Conservation (phyloP, 352 stramenopile genomes). For the Bremia lactucae region DNA sequence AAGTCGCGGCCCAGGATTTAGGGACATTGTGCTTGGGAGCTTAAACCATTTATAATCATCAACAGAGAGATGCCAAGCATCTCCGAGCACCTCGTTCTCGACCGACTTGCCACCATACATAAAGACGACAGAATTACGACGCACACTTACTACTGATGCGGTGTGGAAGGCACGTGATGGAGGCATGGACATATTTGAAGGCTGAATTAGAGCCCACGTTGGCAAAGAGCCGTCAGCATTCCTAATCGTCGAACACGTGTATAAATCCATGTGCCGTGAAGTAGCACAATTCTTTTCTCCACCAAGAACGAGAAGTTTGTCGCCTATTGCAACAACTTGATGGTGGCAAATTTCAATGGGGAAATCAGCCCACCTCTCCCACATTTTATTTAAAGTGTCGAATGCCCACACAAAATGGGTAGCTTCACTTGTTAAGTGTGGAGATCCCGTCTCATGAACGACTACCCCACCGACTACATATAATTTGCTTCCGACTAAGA, state of each 20-base stretch:
- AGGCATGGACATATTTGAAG: slow-evolving; percentile 50
- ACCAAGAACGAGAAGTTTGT: slow-evolving; percentile 74
- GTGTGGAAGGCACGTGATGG: slow-evolving; percentile 58
- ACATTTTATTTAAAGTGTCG: slow-evolving; percentile 34
- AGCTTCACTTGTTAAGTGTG: slow-evolving; percentile 13
- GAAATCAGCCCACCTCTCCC: slow-evolving; percentile 75
- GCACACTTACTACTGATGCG: slow-evolving; percentile 50
- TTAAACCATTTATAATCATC: slow-evolving; percentile 76
- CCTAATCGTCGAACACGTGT: slow-evolving; percentile 52
- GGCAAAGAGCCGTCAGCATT: slow-evolving; percentile 60
- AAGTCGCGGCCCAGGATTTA: slow-evolving; percentile 63
- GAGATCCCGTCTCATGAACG: slow-evolving; percentile 4
- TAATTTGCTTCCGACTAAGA: slow-evolving; percentile 46
- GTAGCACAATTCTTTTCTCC: slow-evolving; percentile 57
- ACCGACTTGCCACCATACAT: slow-evolving; percentile 72
- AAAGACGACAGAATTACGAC: slow-evolving; percentile 71
- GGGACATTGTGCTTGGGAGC: slow-evolving; percentile 54
- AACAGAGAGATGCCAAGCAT: slow-evolving; percentile 75
- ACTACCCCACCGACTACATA: slow-evolving; percentile 67
- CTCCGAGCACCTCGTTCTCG: slow-evolving; percentile 61
- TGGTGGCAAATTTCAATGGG: slow-evolving; percentile 72
- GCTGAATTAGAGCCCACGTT: slow-evolving; percentile 66
- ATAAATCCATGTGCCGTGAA: slow-evolving; percentile 80
- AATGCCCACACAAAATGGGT: slow-evolving; percentile 68
- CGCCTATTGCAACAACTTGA: slow-evolving; percentile 60